Percentiles rank a stretch among this genome's conserved stretches.
These are phyloP conservation scores for Magnolia officinalis DNA, from an alignment of 164 flowering plant genomes.

Conservation along the genomic window DNA sequence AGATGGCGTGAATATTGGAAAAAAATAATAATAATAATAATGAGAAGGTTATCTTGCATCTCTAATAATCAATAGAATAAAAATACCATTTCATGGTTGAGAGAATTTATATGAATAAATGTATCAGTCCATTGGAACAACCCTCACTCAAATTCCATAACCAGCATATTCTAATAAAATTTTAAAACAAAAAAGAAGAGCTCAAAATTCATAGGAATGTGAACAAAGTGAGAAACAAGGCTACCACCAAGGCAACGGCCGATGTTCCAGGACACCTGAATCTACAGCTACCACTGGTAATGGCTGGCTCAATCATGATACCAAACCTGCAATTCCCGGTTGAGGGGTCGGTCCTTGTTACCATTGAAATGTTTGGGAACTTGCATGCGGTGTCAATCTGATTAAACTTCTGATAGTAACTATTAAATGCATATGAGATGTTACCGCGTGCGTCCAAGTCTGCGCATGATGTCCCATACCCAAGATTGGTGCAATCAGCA, in stretches of 20 bases:
- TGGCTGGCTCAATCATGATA: slow-evolving; percentile 57
- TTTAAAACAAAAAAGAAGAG: neutral
- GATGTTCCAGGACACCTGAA: slow-evolving; percentile 6
- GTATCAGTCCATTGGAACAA: neutral
- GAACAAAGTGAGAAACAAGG: slow-evolving; percentile 19
- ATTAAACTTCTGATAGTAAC: slow-evolving; percentile 65
- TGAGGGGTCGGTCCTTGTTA: slow-evolving; percentile 60
- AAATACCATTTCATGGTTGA: neutral
- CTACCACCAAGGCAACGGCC: slow-evolving; percentile 10
- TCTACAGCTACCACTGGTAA: slow-evolving; percentile 25
- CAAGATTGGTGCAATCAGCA: slow-evolving; percentile 82
- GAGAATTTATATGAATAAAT: neutral
- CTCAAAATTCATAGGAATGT: slow-evolving; percentile 20
- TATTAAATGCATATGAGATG: slow-evolving; percentile 81
- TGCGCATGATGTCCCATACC: slow-evolving; percentile 68
- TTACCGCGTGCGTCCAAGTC: slow-evolving; percentile 60
- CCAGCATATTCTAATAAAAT: neutral
- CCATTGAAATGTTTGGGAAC: slow-evolving; percentile 43
- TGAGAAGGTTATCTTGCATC: neutral
- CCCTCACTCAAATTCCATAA: neutral
- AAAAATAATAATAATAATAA: too few relatives aligned
- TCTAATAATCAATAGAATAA: neutral
- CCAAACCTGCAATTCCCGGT: slow-evolving; percentile 46
- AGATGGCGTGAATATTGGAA: too few relatives aligned
- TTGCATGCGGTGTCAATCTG: slow-evolving; percentile 70